A percentile compares a stretch with the other conserved stretches of the same genome.
These are phyloP conservation scores for Aspergillus proliferans DNA, from an alignment of 2,329 filamentous ascomycete species.

Conservation along the genomic window DNA sequence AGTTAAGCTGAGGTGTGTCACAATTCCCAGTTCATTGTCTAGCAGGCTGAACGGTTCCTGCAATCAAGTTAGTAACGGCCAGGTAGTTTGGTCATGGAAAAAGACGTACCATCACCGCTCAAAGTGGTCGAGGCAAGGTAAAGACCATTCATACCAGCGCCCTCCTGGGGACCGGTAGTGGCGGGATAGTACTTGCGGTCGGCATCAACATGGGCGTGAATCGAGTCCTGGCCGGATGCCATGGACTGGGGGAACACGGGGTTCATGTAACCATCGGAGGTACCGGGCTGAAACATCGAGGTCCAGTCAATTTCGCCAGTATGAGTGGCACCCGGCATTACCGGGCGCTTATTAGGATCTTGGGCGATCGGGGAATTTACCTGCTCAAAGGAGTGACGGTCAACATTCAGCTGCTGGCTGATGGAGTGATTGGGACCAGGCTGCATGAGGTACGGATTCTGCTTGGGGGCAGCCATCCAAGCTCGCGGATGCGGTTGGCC, in stretches of 20 bases:
- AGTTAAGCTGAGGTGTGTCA: conserved; percentile 7
- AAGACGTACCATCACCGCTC: conserved; percentile 42
- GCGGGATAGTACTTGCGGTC: conserved; percentile 49
- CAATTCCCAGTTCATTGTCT: conserved; percentile 41
- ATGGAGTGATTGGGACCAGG: conserved; percentile 34
- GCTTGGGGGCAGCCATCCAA: conserved; percentile 41
- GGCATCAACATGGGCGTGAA: conserved; percentile 58
- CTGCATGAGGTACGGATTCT: conserved; percentile 39
- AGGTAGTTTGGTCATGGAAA: conserved; percentile 22
- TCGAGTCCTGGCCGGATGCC: conserved; percentile 63
- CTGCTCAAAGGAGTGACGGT: conserved; percentile 38
- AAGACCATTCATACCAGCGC: conserved; percentile 40
- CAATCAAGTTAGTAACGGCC: conserved; percentile 30
- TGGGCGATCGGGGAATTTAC: conserved; percentile 35
- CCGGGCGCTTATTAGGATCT: conserved; percentile 36
- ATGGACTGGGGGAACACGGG: conserved; percentile 59
- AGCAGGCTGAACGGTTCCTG: conserved; percentile 51
- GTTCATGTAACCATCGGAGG: conserved; percentile 60
- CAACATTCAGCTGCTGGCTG: conserved; percentile 38
- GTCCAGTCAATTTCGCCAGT: conserved; percentile 62
- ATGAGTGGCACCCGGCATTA: conserved; percentile 59
- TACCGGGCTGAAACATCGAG: conserved; percentile 70
- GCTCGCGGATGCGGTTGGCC: conserved; percentile 35
- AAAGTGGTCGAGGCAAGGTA: conserved; percentile 43
- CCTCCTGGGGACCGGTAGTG: conserved; percentile 37